phyloP scores from a whole-genome alignment of 805 yeast genomes.

The Saccharomyces paradoxus region DNA sequence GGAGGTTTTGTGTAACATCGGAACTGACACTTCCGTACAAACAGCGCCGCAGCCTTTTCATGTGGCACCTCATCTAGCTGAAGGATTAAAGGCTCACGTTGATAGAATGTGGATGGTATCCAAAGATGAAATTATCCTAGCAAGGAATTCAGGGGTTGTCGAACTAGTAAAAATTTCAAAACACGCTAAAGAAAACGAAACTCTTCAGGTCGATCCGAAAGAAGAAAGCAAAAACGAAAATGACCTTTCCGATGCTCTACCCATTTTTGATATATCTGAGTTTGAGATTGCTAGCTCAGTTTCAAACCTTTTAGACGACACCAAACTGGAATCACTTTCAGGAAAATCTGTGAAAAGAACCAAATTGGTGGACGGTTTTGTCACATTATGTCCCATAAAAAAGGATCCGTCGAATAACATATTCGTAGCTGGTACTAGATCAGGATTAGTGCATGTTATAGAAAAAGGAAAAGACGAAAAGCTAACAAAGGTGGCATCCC shows the following conservation, averaged over 20 bases:
- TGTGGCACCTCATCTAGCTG: slow-evolving; percentile 37
- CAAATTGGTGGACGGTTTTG: slow-evolving; percentile 32
- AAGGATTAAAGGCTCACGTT: slow-evolving; percentile 35
- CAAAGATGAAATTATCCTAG: slow-evolving; percentile 34
- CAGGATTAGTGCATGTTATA: slow-evolving; percentile 31
- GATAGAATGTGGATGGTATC: slow-evolving; percentile 32
- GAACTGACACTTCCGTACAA: slow-evolving; percentile 74
- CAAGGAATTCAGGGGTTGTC: slow-evolving; percentile 39
- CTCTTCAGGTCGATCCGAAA: neutral
- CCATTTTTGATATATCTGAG: slow-evolving; percentile 14
- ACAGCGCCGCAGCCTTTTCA: slow-evolving; percentile 56
- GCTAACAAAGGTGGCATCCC: slow-evolving; percentile 10
- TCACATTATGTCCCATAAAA: slow-evolving; percentile 26
- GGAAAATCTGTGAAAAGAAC: slow-evolving; percentile 24
- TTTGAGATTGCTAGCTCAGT: slow-evolving; percentile 18
- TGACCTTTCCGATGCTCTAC: slow-evolving; percentile 1
- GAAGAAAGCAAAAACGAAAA: neutral
- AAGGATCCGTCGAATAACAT: slow-evolving; percentile 10
- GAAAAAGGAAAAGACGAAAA: slow-evolving; percentile 11
- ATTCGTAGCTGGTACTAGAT: slow-evolving; percentile 30
- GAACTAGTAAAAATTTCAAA: slow-evolving; percentile 33
- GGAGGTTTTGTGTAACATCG: slow-evolving; percentile 53
- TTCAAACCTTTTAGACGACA: slow-evolving; percentile 16
- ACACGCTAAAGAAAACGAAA: slow-evolving; percentile 10
- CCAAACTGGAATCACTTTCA: slow-evolving; percentile 16